Conservation (phyloP, 495 filamentous ascomycete genomes). For the Letharia lupina region DNA sequence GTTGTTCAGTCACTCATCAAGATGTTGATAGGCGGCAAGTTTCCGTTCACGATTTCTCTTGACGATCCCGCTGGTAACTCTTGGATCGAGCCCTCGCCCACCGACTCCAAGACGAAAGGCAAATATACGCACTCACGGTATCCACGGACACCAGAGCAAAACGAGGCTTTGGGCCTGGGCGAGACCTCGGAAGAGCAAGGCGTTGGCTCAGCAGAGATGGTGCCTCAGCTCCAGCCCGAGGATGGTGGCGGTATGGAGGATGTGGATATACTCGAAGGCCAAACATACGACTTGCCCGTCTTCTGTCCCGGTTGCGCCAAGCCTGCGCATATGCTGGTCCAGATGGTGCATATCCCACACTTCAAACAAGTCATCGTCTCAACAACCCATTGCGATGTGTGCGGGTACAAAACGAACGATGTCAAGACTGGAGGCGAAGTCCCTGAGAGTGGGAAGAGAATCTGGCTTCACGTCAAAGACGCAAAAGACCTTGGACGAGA, state of each 20-base stretch:
- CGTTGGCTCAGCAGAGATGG: slow-evolving; percentile 13
- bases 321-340: slow-evolving; percentile 78
- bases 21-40: slow-evolving; percentile 60
- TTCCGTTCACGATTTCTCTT: slow-evolving; percentile 79
- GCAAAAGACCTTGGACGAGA: slow-evolving; percentile 78
- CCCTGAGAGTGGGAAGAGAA: slow-evolving; percentile 75
- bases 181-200: slow-evolving; percentile 24
- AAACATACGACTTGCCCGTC: slow-evolving; percentile 83
- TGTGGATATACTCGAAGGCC: slow-evolving; percentile 75
- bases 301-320: slow-evolving; percentile 85
- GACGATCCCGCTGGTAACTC: slow-evolving; percentile 97
- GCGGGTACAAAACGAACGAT: slow-evolving; percentile 91
- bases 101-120: slow-evolving; percentile 48
- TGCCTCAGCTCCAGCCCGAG: slow-evolving; percentile 18
- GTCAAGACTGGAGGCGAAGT: slow-evolving; percentile 94
- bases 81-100: slow-evolving; percentile 81
- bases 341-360: slow-evolving; percentile 91
- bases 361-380: slow-evolving; percentile 94
- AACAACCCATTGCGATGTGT: slow-evolving; percentile 78
- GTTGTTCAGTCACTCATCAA: slow-evolving; percentile 58
- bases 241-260: slow-evolving; percentile 39
- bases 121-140: slow-evolving; percentile 83
- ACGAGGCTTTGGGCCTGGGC: slow-evolving; percentile 67
- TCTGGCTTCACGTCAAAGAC: slow-evolving; percentile 65
- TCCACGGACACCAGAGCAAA: slow-evolving; percentile 71